Evolutionary conservation across 495 filamentous ascomycete species (phyloP), one percentile per base, ranked within the genome.

Genomic region (Tuber melanosporum): DNA sequence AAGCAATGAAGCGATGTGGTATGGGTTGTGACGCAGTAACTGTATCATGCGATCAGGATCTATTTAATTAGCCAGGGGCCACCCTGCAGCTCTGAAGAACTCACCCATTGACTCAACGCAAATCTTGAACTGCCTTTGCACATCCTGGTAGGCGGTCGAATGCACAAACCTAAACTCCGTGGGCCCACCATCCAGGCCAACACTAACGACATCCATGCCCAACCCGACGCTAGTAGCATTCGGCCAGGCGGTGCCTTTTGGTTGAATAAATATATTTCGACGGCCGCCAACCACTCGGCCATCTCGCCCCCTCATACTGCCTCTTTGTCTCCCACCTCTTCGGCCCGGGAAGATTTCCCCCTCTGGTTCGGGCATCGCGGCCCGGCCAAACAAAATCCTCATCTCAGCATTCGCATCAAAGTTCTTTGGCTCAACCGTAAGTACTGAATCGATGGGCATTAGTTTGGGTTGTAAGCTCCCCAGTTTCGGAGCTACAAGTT

Each of bases 381-480:
- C 89, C 74, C 91, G 91, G 0, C 95, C 95, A 85, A 99, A 99
- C 3, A 99, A 85, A 77, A 89, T 90, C 66, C 93, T 91, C 94
- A 99, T 98, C 85, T 99, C 95, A 79, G 97, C 96, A 9, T 89
- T 87, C 20, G 92, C 92, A 82, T 96, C 97, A 17, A 99, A 88
- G 78, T 92, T 89, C 77, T 91, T 88, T 1, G 92, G 88, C 70
- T 95, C 94, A 74, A 98, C 89, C 17, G 88, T 86, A 2, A 98
- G 85, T n/a, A 26, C 14, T 79, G 78, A 45, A 97, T 85, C n/a
- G 89, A 78, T 79, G 85, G 86, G 49, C 90, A 82, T 42, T 22
- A 57, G 19, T 57, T 86, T 78, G 19, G 85, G 76, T 79, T 84
- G 75, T 73, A 79, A 74, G 76, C 81, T 15, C 36, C 80, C 71